phyloP scores from a whole-genome alignment of 2,329 filamentous ascomycete species.

The Calonectria pseudoreteaudii region DNA sequence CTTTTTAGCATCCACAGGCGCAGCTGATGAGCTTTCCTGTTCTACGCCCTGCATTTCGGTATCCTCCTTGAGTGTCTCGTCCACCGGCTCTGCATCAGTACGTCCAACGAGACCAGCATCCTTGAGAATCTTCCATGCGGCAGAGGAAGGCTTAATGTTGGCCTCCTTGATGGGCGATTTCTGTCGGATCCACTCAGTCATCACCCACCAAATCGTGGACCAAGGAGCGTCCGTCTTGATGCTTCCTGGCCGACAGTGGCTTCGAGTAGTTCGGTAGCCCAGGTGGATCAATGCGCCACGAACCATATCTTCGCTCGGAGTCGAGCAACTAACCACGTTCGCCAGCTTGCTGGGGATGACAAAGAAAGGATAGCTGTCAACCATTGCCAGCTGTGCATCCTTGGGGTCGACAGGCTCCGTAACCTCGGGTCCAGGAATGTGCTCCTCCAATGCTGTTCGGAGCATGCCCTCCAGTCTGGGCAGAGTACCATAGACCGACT shows the following conservation, averaged over 20 bases:
- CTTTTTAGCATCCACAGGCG: constrained; percentile 26
- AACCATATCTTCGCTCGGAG: constrained; percentile 82
- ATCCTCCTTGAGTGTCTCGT: constrained; percentile 34
- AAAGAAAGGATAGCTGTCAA: constrained; percentile 88
- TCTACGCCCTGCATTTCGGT: constrained; percentile 57
- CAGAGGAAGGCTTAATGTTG: constrained; percentile 75
- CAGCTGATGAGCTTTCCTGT: constrained; percentile 24
- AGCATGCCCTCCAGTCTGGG: constrained; percentile 92
- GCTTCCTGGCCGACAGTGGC: constrained; percentile 89
- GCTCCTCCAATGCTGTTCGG: constrained; percentile 85
- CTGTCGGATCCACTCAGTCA: constrained; percentile 91
- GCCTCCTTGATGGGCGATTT: constrained; percentile 81
- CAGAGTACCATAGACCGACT: constrained; percentile 81
- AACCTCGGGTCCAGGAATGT: constrained; percentile 53
- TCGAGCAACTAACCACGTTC: constrained; percentile 81
- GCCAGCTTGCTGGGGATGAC: constrained; percentile 81
- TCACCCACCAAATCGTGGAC: constrained; percentile 90
- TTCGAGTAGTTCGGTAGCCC: constrained; percentile 86
- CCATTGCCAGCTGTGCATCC: constrained; percentile 66
- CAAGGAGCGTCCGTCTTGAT: constrained; percentile 96
- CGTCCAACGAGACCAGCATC: constrained; percentile 50
- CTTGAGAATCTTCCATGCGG: constrained; percentile 77
- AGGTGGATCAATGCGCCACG: constrained; percentile 84
- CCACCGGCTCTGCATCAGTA: constrained; percentile 45
- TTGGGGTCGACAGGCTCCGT: constrained; percentile 51